Conservation (phyloP, 169 alveolate species). For the Eimeria maxima region DNA sequence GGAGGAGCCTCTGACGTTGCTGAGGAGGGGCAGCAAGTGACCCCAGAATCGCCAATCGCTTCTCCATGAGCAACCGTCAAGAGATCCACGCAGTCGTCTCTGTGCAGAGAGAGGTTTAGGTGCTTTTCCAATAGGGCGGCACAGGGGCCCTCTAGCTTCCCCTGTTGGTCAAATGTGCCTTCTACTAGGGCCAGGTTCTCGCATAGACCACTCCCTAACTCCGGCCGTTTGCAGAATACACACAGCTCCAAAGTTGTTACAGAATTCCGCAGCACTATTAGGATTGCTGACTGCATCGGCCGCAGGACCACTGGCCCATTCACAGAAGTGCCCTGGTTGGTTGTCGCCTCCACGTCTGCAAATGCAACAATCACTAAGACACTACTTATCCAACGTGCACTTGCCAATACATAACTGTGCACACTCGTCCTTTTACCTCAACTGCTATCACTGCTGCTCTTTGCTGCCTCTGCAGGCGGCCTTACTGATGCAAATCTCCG, state of each 20-base stretch:
- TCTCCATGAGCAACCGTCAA: slow-evolving; percentile 64
- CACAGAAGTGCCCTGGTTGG: slow-evolving; percentile 18
- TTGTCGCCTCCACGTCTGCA: slow-evolving; percentile 79
- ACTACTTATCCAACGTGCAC: neutral
- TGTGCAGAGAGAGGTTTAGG: slow-evolving; percentile 31
- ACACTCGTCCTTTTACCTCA: neutral
- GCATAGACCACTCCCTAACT: slow-evolving; percentile 22
- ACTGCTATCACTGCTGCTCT: neutral
- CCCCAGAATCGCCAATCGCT: slow-evolving; percentile 26
- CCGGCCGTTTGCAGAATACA: slow-evolving; percentile 69
- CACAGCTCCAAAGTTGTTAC: slow-evolving; percentile 68
- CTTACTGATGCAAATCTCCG: slow-evolving; percentile 63
- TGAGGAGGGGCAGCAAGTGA: slow-evolving; percentile 47
- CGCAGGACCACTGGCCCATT: slow-evolving; percentile 75
- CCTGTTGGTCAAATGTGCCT: slow-evolving; percentile 76
- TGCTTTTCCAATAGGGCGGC: slow-evolving; percentile 71
- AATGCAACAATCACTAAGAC: neutral
- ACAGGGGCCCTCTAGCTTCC: slow-evolving; percentile 74
- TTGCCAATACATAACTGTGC: neutral
- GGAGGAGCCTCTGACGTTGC: slow-evolving; percentile 24
- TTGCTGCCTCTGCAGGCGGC: neutral
- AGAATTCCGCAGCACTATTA: slow-evolving; percentile 77
- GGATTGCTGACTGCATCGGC: slow-evolving; percentile 76
- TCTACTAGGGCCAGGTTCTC: slow-evolving; percentile 62
- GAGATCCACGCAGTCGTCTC: slow-evolving; percentile 70